These are phyloP conservation scores for Labyrinthula sp. DNA, from an alignment of 352 stramenopile genomes.

Conservation along the genomic window DNA sequence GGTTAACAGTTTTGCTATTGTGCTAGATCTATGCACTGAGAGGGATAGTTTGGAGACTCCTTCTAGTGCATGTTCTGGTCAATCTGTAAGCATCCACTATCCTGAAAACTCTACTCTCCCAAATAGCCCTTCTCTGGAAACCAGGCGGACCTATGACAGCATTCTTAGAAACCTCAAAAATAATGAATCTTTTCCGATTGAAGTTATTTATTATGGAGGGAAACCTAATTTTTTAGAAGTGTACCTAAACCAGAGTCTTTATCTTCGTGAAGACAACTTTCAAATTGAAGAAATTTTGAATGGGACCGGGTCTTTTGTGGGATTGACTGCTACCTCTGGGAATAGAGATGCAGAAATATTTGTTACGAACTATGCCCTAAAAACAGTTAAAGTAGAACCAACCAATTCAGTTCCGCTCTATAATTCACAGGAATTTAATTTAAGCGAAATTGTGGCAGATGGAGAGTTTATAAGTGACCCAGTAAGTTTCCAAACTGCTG, in stretches of 20 bases:
- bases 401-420: too few species aligned
- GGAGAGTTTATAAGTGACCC: not conserved
- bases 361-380: not conserved
- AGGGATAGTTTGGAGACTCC: not conserved
- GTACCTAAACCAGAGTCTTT: conserved; percentile 5
- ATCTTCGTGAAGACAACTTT: conserved; percentile 3
- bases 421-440: too few species aligned
- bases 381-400: conserved; percentile 6
- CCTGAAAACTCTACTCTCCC: not conserved
- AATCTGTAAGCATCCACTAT: conserved; percentile 7
- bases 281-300: conserved; percentile 1
- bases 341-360: not conserved
- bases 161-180: too few species aligned
- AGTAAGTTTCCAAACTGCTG: conserved; percentile 4
- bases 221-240: conserved; percentile 10
- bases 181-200: too few species aligned
- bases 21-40: conserved; percentile 18
- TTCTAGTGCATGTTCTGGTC: too few species aligned
- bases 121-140: not conserved
- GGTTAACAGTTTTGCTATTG: conserved; percentile 3
- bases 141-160: conserved; percentile 1
- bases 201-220: conserved; percentile 8
- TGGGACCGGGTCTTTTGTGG: conserved; percentile 10
- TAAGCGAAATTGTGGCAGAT: conserved; percentile 1
- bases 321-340: conserved; percentile 2